Evolutionary conservation across 208 protist species (phyloP).

Genomic region (Leptomonas seymouri): DNA sequence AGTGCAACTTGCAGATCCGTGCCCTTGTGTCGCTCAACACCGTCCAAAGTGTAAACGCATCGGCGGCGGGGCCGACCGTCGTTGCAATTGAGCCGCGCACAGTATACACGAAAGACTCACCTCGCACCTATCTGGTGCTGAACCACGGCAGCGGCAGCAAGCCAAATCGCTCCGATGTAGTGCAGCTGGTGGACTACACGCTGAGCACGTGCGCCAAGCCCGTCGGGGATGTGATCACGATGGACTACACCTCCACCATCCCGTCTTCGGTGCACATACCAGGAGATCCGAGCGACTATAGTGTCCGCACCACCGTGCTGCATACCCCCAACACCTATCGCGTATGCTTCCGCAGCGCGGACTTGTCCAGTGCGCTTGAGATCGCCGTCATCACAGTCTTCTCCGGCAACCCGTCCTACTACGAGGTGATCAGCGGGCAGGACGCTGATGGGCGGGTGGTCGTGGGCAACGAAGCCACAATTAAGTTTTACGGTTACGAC

Average conservation of each 20-base stretch:
- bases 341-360: constrained; percentile 49
- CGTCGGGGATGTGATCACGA: constrained; percentile 10
- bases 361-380: constrained; percentile 14
- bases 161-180: constrained; percentile 17
- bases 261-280: constrained; percentile 20
- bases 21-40: constrained; percentile 35
- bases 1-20: constrained; percentile 51
- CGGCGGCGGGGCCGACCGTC: constrained; percentile 36
- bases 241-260: constrained; percentile 37
- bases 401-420: constrained; percentile 72
- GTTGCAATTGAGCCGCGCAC: constrained; percentile 58
- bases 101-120: constrained; percentile 41
- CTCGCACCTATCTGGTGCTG: constrained; percentile 48
- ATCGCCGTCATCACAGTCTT: constrained; percentile 66
- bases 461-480: constrained; percentile 36
- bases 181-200: constrained; percentile 36
- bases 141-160: constrained; percentile 29
- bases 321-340: constrained; percentile 45
- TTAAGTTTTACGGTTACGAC: constrained; percentile 81
- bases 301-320: constrained; percentile 39
- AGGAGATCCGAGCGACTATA: constrained; percentile 24
- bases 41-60: not conserved
- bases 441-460: constrained; percentile 43
- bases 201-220: constrained; percentile 25
- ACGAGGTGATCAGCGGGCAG: constrained; percentile 48